phyloP scores from a whole-genome alignment of 495 filamentous ascomycete genomes.

The Hypomontagnella submonticulosa region DNA sequence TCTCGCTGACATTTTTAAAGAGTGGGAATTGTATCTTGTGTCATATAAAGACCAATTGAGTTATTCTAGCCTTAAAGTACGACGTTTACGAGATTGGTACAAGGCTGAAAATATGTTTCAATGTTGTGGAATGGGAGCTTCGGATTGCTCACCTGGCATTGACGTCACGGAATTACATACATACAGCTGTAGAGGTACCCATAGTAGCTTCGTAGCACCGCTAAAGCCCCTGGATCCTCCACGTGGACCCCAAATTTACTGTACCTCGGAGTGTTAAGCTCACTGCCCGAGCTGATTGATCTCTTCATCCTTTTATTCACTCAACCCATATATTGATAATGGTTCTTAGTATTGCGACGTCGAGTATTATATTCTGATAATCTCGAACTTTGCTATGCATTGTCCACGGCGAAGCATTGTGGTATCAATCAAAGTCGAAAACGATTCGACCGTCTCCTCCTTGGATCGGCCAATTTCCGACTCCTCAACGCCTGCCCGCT shows the following conservation, averaged over 20 bases:
- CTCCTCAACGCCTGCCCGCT: conserved; percentile 35
- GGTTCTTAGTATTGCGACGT: not conserved
- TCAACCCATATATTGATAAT: not conserved
- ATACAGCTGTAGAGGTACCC: conserved; percentile 2
- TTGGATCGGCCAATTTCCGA: conserved; percentile 3
- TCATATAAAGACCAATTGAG: not conserved
- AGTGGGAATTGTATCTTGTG: not conserved
- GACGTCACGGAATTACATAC: conserved; percentile 27
- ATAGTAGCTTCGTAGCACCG: conserved; percentile 10
- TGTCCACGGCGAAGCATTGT: conserved; percentile 14
- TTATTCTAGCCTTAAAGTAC: not conserved
- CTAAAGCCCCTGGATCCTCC: conserved; percentile 23
- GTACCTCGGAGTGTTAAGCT: conserved; percentile 10
- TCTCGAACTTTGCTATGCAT: not conserved
- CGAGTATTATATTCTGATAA: conserved; percentile 18
- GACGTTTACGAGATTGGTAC: not conserved
- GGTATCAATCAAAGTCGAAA: conserved; percentile 28
- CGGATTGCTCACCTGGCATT: conserved; percentile 26
- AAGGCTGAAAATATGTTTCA: not conserved
- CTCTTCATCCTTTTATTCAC: not conserved
- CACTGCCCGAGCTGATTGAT: not conserved
- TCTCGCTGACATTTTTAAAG: conserved; percentile 31
- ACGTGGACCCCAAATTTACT: conserved; percentile 21
- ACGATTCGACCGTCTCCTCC: conserved; percentile 6
- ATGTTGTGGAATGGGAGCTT: conserved; percentile 17